Evolutionary conservation across 179 eudicot species (phyloP), one percentile per base, ranked within the genome.

Genomic region (Gypsophila paniculata): DNA sequence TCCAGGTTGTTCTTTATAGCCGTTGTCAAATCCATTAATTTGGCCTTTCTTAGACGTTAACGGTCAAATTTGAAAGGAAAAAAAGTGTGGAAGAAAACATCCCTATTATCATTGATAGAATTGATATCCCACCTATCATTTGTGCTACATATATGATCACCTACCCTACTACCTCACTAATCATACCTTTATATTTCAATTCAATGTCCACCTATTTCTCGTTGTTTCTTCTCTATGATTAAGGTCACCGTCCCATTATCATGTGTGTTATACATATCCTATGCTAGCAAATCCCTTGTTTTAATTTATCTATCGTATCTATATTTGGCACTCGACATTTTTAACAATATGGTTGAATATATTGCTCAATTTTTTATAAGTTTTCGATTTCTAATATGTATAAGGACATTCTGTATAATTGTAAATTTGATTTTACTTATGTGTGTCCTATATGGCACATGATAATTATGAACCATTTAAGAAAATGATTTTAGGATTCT

Each of bases 31-130:
- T 29, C 15, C 23, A 29, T 29, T 29, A 29, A 11, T 29, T 44
- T 25, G 58, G 42, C 61, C 23, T 53, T 44, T 62, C 21, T n/a
- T 39, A 0, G 60, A 17, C 25, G 42, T 29, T 57, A 76, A 76
- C 79, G 79, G 75, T 71, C 75, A 71, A 21, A 58, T 57, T 57
- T 57, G 26, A 9, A 60, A 39, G 46, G 70, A 52, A 38, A 15
- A 42, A 42, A 23, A 19, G 61, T n/a, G 60, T 29, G 21, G 67
- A 53, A 4, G 38, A 66, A 9, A 32, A 44, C 25, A 6, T 19
- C 12, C 63, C 38, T 59, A 12, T 25, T 0, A 29, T 5, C 60
- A 55, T 59, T 59, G 34, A 25, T 26, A 12, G 8, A 12, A 12
- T 59, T 9, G 8, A 25, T 59, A 4, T 17, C 29, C 61, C 7